Base-by-base conservation (phyloP, 371 early-diverging fungal species). In the Apophysomyces variabilis region DNA sequence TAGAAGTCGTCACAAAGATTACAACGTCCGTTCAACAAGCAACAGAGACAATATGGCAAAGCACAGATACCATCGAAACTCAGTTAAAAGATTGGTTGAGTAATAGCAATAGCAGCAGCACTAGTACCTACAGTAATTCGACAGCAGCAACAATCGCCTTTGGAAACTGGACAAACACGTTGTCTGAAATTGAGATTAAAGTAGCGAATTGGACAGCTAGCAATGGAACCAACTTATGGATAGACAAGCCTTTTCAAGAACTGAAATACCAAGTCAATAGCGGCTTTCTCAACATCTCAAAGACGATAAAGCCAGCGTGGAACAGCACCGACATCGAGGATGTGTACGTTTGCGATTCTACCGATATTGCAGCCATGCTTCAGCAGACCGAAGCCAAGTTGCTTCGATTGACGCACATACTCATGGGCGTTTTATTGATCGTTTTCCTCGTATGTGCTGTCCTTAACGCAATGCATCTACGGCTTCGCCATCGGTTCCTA, bases 1-100 rank as follows among this genome's bases (percentile, higher is more conserved):
- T 79, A 1, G 64, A 71, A 0, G 46, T 72, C 0, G 66, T 74
- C 7, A 73, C 72, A 8, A 54, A 44, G 5, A 60, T 78, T 6
- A 57, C 74, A 1, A 62, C 62, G 4, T 73, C 79, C 0, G 32
- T 78, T n/a, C 75, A 79, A 58, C 57, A 71, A 8, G 68, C 70
- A 0, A 66, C 75, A 35, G 64, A 77, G 37, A 63, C 61, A 3
- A 61, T 80, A 14, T 18, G 54, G 14, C 14, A 57, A 36, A 64
- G 70, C 3, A 21, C 70, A 5, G 58, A 71, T 14, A 3, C 56
- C 60, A 46, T 66, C 14, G 50, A 39, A n/a, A 50, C 11, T 56
- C 62, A 39, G 13, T 35, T 62, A 7, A 36, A 35, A 14, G 16
- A 60, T 11, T 60, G 58, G 32, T 13, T 50, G 18, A 54, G 64